Evolutionary conservation across 768 basidiomycete genomes (phyloP).

Genomic region (Leccinum pellstonianum): DNA sequence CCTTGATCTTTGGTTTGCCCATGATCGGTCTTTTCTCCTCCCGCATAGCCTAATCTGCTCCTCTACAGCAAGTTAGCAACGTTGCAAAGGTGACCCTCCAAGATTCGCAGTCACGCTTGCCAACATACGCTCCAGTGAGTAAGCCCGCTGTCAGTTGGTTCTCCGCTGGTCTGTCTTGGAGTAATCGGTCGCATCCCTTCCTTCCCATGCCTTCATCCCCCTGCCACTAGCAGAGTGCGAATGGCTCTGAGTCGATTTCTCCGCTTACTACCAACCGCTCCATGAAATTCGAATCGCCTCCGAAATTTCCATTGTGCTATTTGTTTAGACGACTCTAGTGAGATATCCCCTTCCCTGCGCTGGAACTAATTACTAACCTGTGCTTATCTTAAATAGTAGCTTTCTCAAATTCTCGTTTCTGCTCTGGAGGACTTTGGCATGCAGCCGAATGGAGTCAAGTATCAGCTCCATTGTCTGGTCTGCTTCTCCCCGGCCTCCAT

Average conservation of each 20-base stretch:
- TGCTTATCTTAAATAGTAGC: not conserved
- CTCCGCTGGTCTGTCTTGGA: too few relatives aligned
- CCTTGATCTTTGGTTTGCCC: too few relatives aligned
- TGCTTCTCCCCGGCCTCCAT: not conserved
- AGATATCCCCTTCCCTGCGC: not conserved
- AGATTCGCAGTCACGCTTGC: not conserved
- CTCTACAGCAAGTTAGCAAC: not conserved
- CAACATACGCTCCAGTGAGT: not conserved
- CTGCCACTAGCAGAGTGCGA: too few relatives aligned
- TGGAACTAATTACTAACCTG: not conserved
- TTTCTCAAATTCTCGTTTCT: not conserved
- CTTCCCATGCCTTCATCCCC: not conserved
- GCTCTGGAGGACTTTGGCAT: slow-evolving; percentile 2
- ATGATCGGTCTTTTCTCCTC: not conserved
- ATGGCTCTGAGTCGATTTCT: not conserved
- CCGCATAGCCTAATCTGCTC: not conserved
- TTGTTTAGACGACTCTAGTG: not conserved
- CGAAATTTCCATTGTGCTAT: not conserved
- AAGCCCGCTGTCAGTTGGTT: not conserved
- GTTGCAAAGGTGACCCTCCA: not conserved
- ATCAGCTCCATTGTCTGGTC: not conserved
- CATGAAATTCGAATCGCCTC: not conserved
- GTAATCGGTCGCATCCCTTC: not conserved
- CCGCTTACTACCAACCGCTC: not conserved
- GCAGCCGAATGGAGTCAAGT: not conserved